These are phyloP conservation scores for Amanita subjunquillea DNA, from an alignment of 768 basidiomycete genomes.

Conservation along the genomic window DNA sequence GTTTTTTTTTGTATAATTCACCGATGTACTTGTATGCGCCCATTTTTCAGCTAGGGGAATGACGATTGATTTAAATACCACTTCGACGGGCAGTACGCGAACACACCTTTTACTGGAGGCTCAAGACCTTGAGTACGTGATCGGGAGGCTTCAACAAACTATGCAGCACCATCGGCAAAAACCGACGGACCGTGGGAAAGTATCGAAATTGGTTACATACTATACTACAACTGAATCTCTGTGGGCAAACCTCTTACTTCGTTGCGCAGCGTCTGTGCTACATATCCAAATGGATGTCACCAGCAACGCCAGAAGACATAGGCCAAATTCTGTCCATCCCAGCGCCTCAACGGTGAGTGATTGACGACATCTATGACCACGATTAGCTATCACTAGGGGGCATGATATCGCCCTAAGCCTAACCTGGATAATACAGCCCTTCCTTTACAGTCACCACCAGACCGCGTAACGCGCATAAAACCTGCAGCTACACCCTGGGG, in stretches of 20 bases:
- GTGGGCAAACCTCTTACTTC: slow-evolving; percentile 9
- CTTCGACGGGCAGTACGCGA: slow-evolving; percentile 9
- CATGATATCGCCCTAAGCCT: background rate
- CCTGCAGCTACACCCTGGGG: slow-evolving; percentile 57
- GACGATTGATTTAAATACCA: background rate
- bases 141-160: slow-evolving; percentile 24
- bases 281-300: slow-evolving; percentile 39
- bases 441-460: slow-evolving; percentile 48
- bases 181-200: slow-evolving; percentile 11
- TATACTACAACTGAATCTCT: slow-evolving; percentile 14
- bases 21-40: slow-evolving; percentile 95
- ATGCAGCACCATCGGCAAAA: slow-evolving; percentile 26
- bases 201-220: background rate
- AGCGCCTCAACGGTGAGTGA: slow-evolving; percentile 64
- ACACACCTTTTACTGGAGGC: slow-evolving; percentile 31
- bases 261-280: slow-evolving; percentile 8
- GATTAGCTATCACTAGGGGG: background rate
- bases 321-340: slow-evolving; percentile 66
- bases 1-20: slow-evolving; percentile 98
- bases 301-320: slow-evolving; percentile 45
- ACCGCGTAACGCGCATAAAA: slow-evolving; percentile 53
- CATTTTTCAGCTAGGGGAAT: slow-evolving; percentile 48
- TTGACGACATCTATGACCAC: slow-evolving; percentile 47
- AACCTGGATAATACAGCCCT: slow-evolving; percentile 42
- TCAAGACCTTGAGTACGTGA: slow-evolving; percentile 15